Evolutionary conservation across 2,329 filamentous ascomycete genomes (phyloP).

Genomic region (Ramularia endophylla): DNA sequence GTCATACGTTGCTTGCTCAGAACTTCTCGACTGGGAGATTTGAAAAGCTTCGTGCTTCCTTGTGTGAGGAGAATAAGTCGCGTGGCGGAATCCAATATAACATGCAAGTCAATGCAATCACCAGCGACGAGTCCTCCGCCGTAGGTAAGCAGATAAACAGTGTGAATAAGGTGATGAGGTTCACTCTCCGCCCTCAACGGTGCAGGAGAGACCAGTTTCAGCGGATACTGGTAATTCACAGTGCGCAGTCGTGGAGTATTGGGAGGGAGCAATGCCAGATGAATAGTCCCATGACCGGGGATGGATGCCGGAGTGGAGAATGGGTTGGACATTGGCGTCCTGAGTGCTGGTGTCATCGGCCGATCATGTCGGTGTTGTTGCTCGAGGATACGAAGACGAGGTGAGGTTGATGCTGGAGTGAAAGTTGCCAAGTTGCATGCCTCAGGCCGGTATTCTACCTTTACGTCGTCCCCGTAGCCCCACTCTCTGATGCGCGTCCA

Average conservation of each 20-base stretch:
- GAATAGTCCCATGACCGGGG: conserved; percentile 72
- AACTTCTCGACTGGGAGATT: conserved; percentile 52
- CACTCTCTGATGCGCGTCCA: no score
- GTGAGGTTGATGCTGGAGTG: no score
- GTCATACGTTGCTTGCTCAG: conserved; percentile 36
- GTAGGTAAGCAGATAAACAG: conserved; percentile 89
- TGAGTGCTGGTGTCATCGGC: background rate
- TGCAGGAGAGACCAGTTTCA: conserved; percentile 84
- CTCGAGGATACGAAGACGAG: no score
- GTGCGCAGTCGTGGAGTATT: conserved; percentile 64
- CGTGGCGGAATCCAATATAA: conserved; percentile 59
- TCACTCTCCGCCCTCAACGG: conserved; percentile 44
- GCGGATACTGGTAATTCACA: conserved; percentile 84
- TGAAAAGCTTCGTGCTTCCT: conserved; percentile 95
- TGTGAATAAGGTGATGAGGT: conserved; percentile 53
- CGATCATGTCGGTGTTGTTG: no score
- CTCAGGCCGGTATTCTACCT: no score
- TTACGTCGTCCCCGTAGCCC: no score
- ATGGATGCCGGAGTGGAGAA: conserved; percentile 68
- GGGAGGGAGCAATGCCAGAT: conserved; percentile 66
- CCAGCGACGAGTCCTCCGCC: conserved; percentile 88
- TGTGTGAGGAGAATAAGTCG: conserved; percentile 58
- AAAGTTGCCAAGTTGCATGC: no score
- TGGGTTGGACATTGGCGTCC: conserved; percentile 49
- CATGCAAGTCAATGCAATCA: conserved; percentile 68